Evolutionary conservation across 2,329 filamentous ascomycete genomes (phyloP).

Genomic region (Malbranchea zuffiana): DNA sequence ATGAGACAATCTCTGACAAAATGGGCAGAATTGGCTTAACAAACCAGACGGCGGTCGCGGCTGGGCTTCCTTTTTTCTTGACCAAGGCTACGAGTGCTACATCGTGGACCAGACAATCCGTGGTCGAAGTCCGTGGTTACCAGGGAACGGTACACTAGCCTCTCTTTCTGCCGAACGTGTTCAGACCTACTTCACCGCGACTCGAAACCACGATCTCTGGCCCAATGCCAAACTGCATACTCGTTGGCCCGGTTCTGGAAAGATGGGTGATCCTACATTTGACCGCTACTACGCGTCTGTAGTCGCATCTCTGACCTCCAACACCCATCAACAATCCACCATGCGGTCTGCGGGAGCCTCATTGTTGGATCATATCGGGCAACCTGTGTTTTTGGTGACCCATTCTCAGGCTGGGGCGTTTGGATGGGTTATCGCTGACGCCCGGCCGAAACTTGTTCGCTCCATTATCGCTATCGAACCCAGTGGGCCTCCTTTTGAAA

Average conservation of each 20-base stretch:
- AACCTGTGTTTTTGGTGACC: conserved; percentile 28
- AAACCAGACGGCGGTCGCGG: conserved; percentile 36
- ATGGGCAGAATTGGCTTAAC: conserved; percentile 29
- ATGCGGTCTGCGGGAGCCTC: conserved; percentile 29
- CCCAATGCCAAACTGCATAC: conserved; percentile 31
- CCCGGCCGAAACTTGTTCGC: conserved; percentile 38
- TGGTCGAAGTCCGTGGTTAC: conserved; percentile 19
- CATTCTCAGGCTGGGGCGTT: conserved; percentile 41
- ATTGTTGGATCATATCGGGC: conserved; percentile 19
- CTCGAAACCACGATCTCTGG: conserved; percentile 16
- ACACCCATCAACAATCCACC: conserved; percentile 20
- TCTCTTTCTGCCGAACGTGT: conserved; percentile 11
- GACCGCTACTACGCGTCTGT: conserved; percentile 27
- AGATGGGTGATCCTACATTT: conserved; percentile 23
- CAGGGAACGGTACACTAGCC: conserved; percentile 10
- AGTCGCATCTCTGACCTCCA: conserved; percentile 28
- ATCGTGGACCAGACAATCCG: conserved; percentile 29
- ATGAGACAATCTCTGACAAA: no score
- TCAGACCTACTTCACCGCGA: conserved; percentile 19
- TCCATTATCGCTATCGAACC: conserved; percentile 45
- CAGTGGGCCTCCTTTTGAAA: conserved; percentile 41
- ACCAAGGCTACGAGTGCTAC: conserved; percentile 35
- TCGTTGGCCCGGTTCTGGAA: conserved; percentile 31
- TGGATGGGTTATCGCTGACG: conserved; percentile 40
- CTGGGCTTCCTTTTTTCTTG: conserved; percentile 37